A percentile compares a stretch with the other conserved stretches of the same genome.
Evolutionary conservation across 2,329 filamentous ascomycete genomes (phyloP).

Genomic region (Cryphonectria radicalis): DNA sequence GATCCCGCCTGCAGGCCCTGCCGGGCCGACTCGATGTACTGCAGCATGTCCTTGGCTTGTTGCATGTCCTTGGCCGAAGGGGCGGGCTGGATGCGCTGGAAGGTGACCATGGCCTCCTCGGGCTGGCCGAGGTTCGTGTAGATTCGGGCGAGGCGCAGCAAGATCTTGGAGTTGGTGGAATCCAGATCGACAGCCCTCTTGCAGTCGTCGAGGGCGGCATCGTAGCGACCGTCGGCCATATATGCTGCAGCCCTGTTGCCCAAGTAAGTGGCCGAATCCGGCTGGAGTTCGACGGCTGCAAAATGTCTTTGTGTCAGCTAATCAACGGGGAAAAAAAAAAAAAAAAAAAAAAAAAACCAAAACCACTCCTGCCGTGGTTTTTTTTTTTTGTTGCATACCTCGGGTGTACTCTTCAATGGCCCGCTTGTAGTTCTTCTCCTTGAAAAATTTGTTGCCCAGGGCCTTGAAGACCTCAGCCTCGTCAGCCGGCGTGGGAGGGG

Average conservation of each 20-base stretch:
- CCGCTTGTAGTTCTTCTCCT: conserved; percentile 84
- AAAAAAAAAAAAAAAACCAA: conserved; percentile 24
- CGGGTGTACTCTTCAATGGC: conserved; percentile 95
- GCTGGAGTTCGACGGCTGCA: conserved; percentile 86
- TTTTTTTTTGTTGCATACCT: conserved; percentile 60
- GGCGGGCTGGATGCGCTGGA: conserved; percentile 77
- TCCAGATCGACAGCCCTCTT: conserved; percentile 81
- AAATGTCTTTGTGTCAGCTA: conserved; percentile 24
- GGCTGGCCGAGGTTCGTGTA: conserved; percentile 87
- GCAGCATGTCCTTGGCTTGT: conserved; percentile 81
- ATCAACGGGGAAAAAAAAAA: conserved; percentile 11
- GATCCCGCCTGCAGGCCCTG: conserved; percentile 75
- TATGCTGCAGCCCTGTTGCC: conserved; percentile 94
- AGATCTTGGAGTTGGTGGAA: conserved; percentile 82
- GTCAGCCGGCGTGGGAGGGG: conserved; percentile 59
- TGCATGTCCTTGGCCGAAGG: conserved; percentile 85
- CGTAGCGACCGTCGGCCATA: conserved; percentile 83
- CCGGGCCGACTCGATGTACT: conserved; percentile 79
- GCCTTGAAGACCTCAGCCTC: conserved; percentile 93
- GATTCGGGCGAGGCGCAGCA: conserved; percentile 86
- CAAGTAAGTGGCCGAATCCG: conserved; percentile 84
- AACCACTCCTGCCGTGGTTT: conserved; percentile 2
- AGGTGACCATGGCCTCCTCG: conserved; percentile 82
- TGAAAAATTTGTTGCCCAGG: conserved; percentile 95
- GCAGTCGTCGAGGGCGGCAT: conserved; percentile 84